These are phyloP conservation scores for Rosa chinensis DNA, from an alignment of 306 rosid species.

Conservation along the genomic window DNA sequence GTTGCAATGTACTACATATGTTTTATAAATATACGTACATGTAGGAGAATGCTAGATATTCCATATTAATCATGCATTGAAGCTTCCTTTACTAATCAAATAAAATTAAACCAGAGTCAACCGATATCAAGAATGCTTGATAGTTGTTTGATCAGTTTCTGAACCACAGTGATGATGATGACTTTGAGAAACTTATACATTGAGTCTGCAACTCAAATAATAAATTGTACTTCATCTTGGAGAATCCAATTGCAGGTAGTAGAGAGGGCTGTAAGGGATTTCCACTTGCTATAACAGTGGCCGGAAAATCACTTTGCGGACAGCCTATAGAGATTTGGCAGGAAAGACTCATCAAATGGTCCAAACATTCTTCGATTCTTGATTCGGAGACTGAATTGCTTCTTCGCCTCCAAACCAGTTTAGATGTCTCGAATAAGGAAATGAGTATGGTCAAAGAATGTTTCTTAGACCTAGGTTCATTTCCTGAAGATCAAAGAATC, in stretches of 20 bases:
- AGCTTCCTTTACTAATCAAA: neutral
- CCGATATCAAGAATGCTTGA: neutral
- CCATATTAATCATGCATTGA: neutral
- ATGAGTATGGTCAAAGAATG: slow-evolving; percentile 33
- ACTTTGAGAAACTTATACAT: neutral
- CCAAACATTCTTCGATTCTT: slow-evolving; percentile 31
- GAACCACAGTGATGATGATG: neutral
- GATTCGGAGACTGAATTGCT: slow-evolving; percentile 20
- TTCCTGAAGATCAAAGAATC: slow-evolving; percentile 64
- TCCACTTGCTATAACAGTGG: slow-evolving; percentile 45
- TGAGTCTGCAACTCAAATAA: neutral
- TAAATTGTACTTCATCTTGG: neutral
- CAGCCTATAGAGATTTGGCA: slow-evolving; percentile 22
- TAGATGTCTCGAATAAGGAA: slow-evolving; percentile 28
- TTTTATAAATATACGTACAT: neutral
- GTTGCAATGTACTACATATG: slow-evolving; percentile 17
- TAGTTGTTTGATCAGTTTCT: neutral
- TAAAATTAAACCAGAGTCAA: neutral
- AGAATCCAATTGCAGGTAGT: slow-evolving; percentile 44
- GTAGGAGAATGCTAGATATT: neutral
- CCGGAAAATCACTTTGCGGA: slow-evolving; percentile 36
- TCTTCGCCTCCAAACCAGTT: slow-evolving; percentile 37
- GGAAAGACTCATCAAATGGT: slow-evolving; percentile 16
- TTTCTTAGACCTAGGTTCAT: slow-evolving; percentile 54
- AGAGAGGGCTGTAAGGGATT: slow-evolving; percentile 37